Percentiles rank a stretch among this genome's conserved stretches.
phyloP scores from a whole-genome alignment of 108 stramenopile genomes.

The Schizochytrium sp. region DNA sequence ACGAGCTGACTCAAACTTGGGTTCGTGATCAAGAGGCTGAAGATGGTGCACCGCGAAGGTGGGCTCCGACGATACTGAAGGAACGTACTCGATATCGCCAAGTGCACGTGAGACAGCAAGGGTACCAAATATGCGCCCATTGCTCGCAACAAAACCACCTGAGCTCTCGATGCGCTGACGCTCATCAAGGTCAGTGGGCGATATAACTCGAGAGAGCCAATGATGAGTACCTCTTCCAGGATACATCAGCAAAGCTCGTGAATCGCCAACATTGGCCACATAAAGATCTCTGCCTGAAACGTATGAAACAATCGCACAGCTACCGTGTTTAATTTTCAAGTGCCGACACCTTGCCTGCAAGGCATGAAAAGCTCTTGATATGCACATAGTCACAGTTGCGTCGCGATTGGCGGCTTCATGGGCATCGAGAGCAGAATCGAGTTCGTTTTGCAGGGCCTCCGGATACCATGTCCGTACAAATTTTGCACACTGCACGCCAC shows the following conservation, averaged over 20 bases:
- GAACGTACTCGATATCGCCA: conserved; percentile 64
- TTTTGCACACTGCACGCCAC: conserved; percentile 82
- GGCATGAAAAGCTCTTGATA: background rate
- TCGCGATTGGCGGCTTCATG: conserved; percentile 7
- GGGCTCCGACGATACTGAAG: conserved; percentile 5
- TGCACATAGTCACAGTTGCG: conserved; percentile 19
- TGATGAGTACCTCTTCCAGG: conserved; percentile 75
- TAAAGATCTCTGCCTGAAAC: conserved; percentile 67
- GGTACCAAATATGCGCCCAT: conserved; percentile 64
- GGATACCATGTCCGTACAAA: background rate
- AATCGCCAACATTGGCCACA: conserved; percentile 95
- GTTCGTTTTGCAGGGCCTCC: background rate
- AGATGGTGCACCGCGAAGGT: conserved; percentile 29
- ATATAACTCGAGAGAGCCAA: conserved; percentile 86
- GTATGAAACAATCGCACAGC: conserved; percentile 38
- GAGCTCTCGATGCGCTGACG: conserved; percentile 82
- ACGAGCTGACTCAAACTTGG: background rate
- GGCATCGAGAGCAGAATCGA: conserved; percentile 28
- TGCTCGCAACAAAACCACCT: conserved; percentile 85
- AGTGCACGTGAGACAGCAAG: conserved; percentile 65
- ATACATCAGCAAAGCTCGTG: conserved; percentile 86
- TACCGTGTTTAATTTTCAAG: background rate
- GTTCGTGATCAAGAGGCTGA: background rate
- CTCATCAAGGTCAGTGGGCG: conserved; percentile 79
- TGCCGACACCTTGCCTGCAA: background rate